Conservation (phyloP, 1,284 basidiomycete genomes). For the Ustilago hordei region DNA sequence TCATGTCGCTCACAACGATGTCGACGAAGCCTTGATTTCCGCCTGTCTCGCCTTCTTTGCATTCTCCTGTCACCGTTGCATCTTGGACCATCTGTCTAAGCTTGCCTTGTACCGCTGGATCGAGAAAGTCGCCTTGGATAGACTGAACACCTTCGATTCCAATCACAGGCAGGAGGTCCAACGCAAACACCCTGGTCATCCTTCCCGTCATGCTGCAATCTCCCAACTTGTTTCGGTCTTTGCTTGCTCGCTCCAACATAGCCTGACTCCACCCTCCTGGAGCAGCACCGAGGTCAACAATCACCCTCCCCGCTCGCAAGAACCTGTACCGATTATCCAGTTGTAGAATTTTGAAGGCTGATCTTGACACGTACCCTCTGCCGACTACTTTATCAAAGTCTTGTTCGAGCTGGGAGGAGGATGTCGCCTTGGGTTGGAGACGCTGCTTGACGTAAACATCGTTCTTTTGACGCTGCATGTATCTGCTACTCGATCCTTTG, state of each 20-base stretch:
- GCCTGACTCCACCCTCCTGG: slow-evolving; percentile 66
- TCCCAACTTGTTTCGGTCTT: background rate
- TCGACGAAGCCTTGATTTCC: slow-evolving; percentile 44
- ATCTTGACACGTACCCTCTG: slow-evolving; percentile 50
- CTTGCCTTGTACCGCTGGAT: slow-evolving; percentile 21
- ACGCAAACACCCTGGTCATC: slow-evolving; percentile 43
- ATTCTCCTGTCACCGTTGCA: background rate
- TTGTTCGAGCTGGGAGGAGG: background rate
- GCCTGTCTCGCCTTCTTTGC: background rate
- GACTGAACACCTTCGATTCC: slow-evolving; percentile 29
- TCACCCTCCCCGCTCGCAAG: slow-evolving; percentile 39
- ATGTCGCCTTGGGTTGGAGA: slow-evolving; percentile 2
- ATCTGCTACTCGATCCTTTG: slow-evolving; percentile 41
- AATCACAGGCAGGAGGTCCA: slow-evolving; percentile 53
- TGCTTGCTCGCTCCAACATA: slow-evolving; percentile 33
- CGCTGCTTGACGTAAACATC: slow-evolving; percentile 50
- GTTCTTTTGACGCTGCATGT: slow-evolving; percentile 43
- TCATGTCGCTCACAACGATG: slow-evolving; percentile 65
- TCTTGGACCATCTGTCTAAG: slow-evolving; percentile 24
- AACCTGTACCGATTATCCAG: slow-evolving; percentile 56
- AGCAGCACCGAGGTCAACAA: slow-evolving; percentile 64
- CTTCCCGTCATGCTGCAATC: background rate
- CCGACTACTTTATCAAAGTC: slow-evolving; percentile 12
- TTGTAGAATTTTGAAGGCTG: slow-evolving; percentile 64
- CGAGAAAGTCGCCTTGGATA: slow-evolving; percentile 60